These are phyloP conservation scores for Anisodus tanguticus DNA, from an alignment of 257 asterid species.

Conservation along the genomic window DNA sequence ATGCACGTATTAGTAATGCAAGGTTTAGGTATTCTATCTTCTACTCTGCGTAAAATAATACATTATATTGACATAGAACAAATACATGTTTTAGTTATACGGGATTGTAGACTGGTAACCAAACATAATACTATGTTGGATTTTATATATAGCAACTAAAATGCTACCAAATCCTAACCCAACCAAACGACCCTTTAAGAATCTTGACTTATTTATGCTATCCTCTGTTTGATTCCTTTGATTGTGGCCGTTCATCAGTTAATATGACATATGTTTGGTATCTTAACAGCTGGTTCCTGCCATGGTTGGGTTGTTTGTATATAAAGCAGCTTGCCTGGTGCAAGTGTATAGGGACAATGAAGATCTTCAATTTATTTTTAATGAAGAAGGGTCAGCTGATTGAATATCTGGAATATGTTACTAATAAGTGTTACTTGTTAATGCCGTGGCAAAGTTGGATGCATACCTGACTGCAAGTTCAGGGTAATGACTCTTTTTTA, in stretches of 20 bases:
- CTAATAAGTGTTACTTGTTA: conserved; percentile 23
- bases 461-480: background rate
- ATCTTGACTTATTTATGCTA: conserved; percentile 4
- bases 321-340: conserved; percentile 94
- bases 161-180: too few relatives aligned
- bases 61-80: too few relatives aligned
- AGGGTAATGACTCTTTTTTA: conserved; percentile 3
- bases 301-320: conserved; percentile 91
- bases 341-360: conserved; percentile 97
- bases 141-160: too few relatives aligned
- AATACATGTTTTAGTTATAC: too few relatives aligned
- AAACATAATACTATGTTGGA: too few relatives aligned
- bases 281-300: conserved; percentile 80
- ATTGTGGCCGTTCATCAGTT: background rate
- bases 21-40: too few relatives aligned
- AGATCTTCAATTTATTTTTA: conserved; percentile 77
- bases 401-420: conserved; percentile 35
- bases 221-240: conserved; percentile 19
- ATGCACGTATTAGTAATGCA: too few relatives aligned
- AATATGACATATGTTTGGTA: conserved; percentile 17
- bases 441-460: conserved; percentile 27
- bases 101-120: too few relatives aligned
- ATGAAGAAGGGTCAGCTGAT: conserved; percentile 47
- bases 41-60: too few relatives aligned
- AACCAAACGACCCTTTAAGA: background rate